phyloP scores from a whole-genome alignment of 1,284 basidiomycete species.

The Ustilago loliicola region DNA sequence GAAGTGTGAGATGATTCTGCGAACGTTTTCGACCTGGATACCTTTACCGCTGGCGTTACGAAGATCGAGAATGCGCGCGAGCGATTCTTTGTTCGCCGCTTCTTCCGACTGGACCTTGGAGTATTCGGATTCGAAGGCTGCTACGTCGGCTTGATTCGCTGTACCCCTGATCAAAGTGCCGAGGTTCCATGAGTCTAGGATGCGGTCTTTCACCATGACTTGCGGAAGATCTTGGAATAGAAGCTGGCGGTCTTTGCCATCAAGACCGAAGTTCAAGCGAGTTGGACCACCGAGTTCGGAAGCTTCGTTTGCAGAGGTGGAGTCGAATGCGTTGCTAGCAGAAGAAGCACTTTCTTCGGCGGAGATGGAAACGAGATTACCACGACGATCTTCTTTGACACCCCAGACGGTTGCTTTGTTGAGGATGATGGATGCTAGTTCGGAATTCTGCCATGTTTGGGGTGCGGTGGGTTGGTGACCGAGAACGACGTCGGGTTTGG shows the following conservation, averaged over 20 bases:
- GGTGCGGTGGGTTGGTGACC: conserved; percentile 75
- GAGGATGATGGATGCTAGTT: conserved; percentile 62
- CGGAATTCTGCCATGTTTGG: conserved; percentile 57
- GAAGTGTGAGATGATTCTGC: conserved; percentile 84
- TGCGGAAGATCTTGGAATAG: conserved; percentile 65
- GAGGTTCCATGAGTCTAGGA: conserved; percentile 58
- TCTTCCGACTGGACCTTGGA: conserved; percentile 72
- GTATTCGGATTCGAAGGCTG: conserved; percentile 53
- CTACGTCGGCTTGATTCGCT: conserved; percentile 48
- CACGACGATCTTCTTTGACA: conserved; percentile 63
- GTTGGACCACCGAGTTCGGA: conserved; percentile 51
- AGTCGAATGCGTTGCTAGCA: conserved; percentile 17
- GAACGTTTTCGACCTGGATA: conserved; percentile 86
- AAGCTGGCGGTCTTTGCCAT: conserved; percentile 51
- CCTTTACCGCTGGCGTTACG: conserved; percentile 86
- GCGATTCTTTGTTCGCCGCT: conserved; percentile 76
- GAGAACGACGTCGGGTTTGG: conserved; percentile 78
- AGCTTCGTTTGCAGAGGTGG: conserved; percentile 17
- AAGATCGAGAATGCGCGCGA: conserved; percentile 83
- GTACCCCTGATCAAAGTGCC: conserved; percentile 43
- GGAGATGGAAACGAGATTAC: conserved; percentile 53
- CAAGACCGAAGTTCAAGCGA: conserved; percentile 66
- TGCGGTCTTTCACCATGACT: conserved; percentile 65
- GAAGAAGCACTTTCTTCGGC: not conserved
- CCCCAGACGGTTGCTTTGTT: conserved; percentile 66